phyloP scores from a whole-genome alignment of 2,329 filamentous ascomycete species.

The Diaporthe eres region DNA sequence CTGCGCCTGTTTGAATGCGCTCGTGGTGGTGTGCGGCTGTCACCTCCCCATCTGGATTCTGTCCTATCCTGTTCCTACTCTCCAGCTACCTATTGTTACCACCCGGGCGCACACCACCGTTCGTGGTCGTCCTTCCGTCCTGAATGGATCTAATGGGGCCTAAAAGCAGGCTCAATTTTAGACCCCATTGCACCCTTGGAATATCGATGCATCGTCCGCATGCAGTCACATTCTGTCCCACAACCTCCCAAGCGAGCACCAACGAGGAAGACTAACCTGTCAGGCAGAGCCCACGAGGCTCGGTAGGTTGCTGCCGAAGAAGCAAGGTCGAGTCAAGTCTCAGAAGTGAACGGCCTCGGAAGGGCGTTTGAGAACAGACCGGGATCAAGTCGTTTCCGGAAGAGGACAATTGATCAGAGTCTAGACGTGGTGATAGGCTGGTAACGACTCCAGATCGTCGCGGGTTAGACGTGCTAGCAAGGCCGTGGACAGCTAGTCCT shows the following conservation, averaged over 20 bases:
- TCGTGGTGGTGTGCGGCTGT: slow-evolving; percentile 31
- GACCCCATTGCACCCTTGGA: background rate
- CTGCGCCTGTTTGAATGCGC: slow-evolving; percentile 25
- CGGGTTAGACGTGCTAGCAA: slow-evolving; percentile 23
- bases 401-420: slow-evolving; percentile 16
- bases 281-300: slow-evolving; percentile 7
- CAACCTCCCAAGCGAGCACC: background rate
- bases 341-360: slow-evolving; percentile 28
- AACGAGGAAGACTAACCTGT: background rate
- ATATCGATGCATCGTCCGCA: background rate
- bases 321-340: slow-evolving; percentile 29
- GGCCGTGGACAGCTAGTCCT: slow-evolving; percentile 13
- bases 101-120: background rate
- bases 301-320: slow-evolving; percentile 34
- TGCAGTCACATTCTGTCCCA: background rate
- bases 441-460: slow-evolving; percentile 35
- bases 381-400: slow-evolving; percentile 30
- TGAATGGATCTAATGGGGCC: background rate
- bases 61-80: background rate
- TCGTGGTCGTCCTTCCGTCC: background rate
- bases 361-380: slow-evolving; percentile 40
- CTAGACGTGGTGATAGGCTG: slow-evolving; percentile 39
- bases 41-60: slow-evolving; percentile 22
- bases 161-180: slow-evolving; percentile 22
- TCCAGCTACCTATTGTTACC: slow-evolving; percentile 1